Conservation (phyloP, 805 yeast genomes). For the Kodamaea restingae region DNA sequence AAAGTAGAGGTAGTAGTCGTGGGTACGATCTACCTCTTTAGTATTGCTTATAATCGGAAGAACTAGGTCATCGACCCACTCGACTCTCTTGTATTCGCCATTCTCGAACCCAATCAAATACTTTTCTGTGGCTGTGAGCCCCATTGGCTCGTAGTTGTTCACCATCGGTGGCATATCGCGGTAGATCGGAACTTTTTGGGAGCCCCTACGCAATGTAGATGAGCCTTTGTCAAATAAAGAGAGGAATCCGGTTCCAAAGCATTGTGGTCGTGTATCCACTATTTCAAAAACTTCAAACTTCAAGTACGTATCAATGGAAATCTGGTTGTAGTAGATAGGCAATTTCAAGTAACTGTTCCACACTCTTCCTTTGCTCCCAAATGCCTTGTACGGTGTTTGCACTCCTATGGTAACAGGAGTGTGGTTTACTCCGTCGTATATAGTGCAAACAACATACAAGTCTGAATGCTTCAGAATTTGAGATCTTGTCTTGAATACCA, state of each 20-base stretch:
- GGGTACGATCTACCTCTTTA: conserved; percentile 7
- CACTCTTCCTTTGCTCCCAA: conserved; percentile 35
- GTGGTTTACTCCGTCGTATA: conserved; percentile 30
- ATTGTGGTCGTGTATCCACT: conserved; percentile 45
- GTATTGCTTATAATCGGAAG: conserved; percentile 33
- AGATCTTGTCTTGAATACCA: conserved; percentile 31
- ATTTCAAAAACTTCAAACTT: conserved; percentile 67
- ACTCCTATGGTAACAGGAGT: conserved; percentile 26
- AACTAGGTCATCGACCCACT: conserved; percentile 74
- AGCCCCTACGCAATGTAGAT: conserved; percentile 65
- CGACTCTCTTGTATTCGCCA: conserved; percentile 56
- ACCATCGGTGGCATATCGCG: too few species aligned
- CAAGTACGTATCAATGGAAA: conserved; percentile 60
- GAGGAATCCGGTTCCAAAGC: conserved; percentile 61
- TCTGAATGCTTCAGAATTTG: conserved; percentile 32
- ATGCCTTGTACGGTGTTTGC: conserved; percentile 34
- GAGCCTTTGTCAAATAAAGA: conserved; percentile 51
- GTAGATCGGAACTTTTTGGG: conserved; percentile 46
- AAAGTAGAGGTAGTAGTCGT: conserved; percentile 27
- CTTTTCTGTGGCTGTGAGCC: conserved; percentile 39
- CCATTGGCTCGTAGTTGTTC: not conserved
- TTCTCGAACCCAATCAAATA: conserved; percentile 59
- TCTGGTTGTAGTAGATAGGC: conserved; percentile 67
- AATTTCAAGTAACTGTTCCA: conserved; percentile 75
- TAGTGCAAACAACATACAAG: conserved; percentile 27